A percentile compares a stretch with the other conserved stretches of the same genome.
Evolutionary conservation across 2,329 filamentous ascomycete genomes (phyloP).

Genomic region (Colletotrichum destructivum): DNA sequence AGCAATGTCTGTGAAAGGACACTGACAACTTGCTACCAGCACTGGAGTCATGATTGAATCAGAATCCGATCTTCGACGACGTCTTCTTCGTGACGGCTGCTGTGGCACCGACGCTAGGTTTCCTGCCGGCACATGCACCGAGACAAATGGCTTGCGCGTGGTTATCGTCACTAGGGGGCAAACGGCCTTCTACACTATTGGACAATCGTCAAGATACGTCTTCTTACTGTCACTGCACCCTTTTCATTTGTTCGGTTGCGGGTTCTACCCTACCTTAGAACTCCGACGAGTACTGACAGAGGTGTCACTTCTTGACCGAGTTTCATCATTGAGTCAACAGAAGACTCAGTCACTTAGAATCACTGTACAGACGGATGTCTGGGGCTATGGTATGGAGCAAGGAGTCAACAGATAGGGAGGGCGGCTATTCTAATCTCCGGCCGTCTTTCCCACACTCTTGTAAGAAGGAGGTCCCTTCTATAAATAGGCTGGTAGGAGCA

Average conservation of each 20-base stretch:
- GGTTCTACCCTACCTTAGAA: slow-evolving; percentile 25
- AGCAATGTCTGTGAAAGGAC: slow-evolving; percentile 36
- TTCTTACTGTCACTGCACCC: slow-evolving; percentile 23
- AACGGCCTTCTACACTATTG: not conserved
- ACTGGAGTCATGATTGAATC: too few relatives aligned
- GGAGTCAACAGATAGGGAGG: too few relatives aligned
- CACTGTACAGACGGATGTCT: too few relatives aligned
- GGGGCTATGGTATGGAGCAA: too few relatives aligned
- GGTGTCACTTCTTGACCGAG: not conserved
- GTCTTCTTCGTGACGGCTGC: not conserved
- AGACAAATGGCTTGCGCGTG: slow-evolving; percentile 52
- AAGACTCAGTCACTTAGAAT: not conserved
- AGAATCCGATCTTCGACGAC: not conserved
- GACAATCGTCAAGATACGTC: slow-evolving; percentile 39
- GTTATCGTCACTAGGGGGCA: slow-evolving; percentile 42
- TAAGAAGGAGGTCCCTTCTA: too few relatives aligned
- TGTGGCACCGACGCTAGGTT: too few relatives aligned
- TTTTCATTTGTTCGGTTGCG: not conserved
- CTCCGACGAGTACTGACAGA: not conserved
- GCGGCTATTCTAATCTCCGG: too few relatives aligned
- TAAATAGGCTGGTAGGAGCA: too few relatives aligned
- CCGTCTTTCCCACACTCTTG: too few relatives aligned
- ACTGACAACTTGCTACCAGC: too few relatives aligned
- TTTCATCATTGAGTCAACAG: slow-evolving; percentile 21
- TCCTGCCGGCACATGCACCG: slow-evolving; percentile 41